These are phyloP conservation scores for Penicillium sp. DNA, from an alignment of 2,329 filamentous ascomycete genomes.

Conservation along the genomic window DNA sequence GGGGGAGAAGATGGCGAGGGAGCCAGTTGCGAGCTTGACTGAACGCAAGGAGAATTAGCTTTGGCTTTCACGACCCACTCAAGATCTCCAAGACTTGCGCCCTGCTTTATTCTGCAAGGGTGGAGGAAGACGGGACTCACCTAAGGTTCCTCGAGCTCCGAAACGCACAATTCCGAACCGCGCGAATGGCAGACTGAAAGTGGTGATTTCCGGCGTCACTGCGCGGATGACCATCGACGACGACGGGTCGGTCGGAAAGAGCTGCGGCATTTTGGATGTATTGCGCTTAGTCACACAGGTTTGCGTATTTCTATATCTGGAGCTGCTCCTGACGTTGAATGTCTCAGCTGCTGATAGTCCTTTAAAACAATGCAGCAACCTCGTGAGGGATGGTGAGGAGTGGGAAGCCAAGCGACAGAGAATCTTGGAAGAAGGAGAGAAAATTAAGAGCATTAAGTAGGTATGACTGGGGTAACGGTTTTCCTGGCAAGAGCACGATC, in stretches of 20 bases:
- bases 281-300: not conserved
- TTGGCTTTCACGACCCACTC: not conserved
- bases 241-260: constrained; percentile 69
- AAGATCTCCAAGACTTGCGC: not conserved
- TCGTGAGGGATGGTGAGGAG: not conserved
- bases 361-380: not conserved
- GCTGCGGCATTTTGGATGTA: constrained; percentile 38
- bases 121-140: constrained; percentile 48
- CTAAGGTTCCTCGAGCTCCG: constrained; percentile 82
- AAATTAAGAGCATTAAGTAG: not conserved
- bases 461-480: not conserved
- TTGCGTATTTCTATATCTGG: not conserved
- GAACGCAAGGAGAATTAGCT: constrained; percentile 20
- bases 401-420: not conserved
- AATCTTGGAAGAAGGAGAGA: not conserved
- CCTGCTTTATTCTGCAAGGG: constrained; percentile 6
- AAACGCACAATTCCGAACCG: constrained; percentile 78
- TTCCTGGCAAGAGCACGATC: not conserved
- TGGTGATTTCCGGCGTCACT: constrained; percentile 69
- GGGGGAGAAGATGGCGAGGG: constrained; percentile 87
- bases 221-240: constrained; percentile 89
- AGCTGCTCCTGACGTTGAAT: constrained; percentile 11
- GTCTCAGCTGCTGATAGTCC: constrained; percentile 1
- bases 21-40: constrained; percentile 77
- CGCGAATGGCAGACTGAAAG: constrained; percentile 69